A percentile compares a stretch with the other conserved stretches of the same genome.
Conservation (phyloP, 208 protist genomes). For the Tritrichomonas musculus region DNA sequence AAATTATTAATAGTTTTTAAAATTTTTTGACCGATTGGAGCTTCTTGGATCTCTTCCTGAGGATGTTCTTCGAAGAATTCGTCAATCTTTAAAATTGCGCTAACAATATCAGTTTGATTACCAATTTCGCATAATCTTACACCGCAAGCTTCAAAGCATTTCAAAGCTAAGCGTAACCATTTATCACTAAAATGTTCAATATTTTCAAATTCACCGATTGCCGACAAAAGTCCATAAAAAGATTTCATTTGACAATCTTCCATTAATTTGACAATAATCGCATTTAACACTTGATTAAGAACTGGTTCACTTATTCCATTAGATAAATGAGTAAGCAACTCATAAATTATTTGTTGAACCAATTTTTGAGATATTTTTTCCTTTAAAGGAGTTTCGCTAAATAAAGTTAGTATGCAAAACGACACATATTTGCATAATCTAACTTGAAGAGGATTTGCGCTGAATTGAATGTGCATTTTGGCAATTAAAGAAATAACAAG, state of each 20-base stretch:
- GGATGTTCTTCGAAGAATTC: not conserved
- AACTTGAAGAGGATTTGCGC: not conserved
- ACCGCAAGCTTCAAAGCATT: not conserved
- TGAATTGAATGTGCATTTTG: not conserved
- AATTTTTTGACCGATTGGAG: not conserved
- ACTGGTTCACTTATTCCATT: not conserved
- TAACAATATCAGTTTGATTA: not conserved
- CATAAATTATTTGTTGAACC: not conserved
- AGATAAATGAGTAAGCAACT: not conserved
- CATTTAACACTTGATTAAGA: not conserved
- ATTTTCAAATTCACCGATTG: not conserved
- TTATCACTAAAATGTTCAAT: not conserved
- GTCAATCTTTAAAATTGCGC: not conserved
- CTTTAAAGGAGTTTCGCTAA: not conserved
- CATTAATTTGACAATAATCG: not conserved
- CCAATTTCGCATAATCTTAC: conserved; percentile 20
- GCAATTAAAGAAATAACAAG: not conserved
- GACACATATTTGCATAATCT: not conserved
- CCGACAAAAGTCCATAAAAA: not conserved
- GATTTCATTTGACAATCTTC: not conserved
- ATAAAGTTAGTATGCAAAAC: not conserved
- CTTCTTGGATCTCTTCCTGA: not conserved
- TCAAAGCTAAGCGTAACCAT: not conserved
- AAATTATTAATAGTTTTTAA: no score
- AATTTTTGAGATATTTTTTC: not conserved